These are phyloP conservation scores for Russula virescens DNA, from an alignment of 768 basidiomycete genomes.

Conservation along the genomic window DNA sequence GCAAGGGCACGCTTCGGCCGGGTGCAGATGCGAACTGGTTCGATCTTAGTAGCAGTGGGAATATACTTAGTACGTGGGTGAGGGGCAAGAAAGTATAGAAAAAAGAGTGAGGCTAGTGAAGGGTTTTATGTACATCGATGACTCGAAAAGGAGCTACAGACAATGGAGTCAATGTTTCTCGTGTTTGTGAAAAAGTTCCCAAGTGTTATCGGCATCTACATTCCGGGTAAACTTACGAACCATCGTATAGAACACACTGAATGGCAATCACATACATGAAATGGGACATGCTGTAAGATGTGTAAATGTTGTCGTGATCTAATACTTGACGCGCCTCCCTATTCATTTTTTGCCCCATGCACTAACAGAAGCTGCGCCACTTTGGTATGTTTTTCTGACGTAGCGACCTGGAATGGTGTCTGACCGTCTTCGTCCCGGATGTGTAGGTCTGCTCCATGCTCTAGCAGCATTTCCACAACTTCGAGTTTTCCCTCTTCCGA, in stretches of 20 bases:
- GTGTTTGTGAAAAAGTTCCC: neutral
- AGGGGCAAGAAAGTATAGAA: conserved; percentile 69
- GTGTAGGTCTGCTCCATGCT: neutral
- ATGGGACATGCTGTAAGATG: too few relatives aligned
- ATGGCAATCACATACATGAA: too few relatives aligned
- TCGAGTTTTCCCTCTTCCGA: neutral
- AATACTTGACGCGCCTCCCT: neutral
- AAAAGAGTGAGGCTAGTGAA: conserved; percentile 26
- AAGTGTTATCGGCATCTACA: too few relatives aligned
- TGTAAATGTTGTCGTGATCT: too few relatives aligned
- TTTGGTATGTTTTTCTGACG: neutral
- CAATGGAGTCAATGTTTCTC: neutral
- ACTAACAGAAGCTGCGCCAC: neutral
- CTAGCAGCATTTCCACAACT: neutral
- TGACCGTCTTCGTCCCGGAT: neutral
- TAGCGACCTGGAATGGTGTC: neutral
- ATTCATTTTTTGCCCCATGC: neutral
- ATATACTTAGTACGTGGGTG: conserved; percentile 71
- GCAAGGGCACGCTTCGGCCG: conserved; percentile 72
- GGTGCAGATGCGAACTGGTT: conserved; percentile 87
- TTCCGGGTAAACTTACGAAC: too few relatives aligned
- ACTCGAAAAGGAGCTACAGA: neutral
- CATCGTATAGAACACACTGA: too few relatives aligned
- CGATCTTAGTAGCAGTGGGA: conserved; percentile 63
- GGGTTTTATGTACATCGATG: neutral